These are phyloP conservation scores for Solidago caesia DNA, from an alignment of 129 eudicot genomes.

Conservation along the genomic window DNA sequence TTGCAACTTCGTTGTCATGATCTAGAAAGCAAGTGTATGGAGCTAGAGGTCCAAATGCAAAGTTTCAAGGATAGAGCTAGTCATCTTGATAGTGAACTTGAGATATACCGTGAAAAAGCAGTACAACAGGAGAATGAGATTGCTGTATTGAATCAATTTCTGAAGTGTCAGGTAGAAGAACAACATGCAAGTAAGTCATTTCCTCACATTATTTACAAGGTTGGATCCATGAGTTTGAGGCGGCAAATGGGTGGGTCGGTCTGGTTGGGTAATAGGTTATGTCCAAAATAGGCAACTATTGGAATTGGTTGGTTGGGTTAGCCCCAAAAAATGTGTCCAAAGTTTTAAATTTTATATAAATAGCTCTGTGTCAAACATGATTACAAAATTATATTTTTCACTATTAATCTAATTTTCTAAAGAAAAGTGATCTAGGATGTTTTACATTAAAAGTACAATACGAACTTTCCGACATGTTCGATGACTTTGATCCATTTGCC, in stretches of 20 bases:
- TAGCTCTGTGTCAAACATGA: neutral
- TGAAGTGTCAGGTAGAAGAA: slow-evolving; percentile 14
- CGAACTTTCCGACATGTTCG: neutral
- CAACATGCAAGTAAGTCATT: slow-evolving; percentile 25
- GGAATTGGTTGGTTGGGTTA: neutral
- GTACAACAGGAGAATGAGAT: slow-evolving; percentile 40
- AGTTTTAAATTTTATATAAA: neutral
- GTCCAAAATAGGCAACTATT: neutral
- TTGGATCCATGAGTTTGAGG: neutral
- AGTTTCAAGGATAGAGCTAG: neutral
- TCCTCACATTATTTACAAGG: neutral
- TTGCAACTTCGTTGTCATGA: slow-evolving; percentile 35
- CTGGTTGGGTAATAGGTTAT: neutral
- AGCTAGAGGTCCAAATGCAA: neutral
- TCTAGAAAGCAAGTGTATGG: slow-evolving; percentile 39
- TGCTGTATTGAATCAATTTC: slow-evolving; percentile 16
- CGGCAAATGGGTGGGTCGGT: neutral
- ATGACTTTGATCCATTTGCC: neutral
- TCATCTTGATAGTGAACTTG: slow-evolving; percentile 43
- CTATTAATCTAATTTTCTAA: neutral
- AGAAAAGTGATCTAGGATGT: neutral
- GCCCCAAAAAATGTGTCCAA: neutral
- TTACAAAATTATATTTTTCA: neutral
- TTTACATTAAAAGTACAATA: neutral
- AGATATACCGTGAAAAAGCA: slow-evolving; percentile 26